Evolutionary conservation across 2,329 filamentous ascomycete genomes (phyloP).

Genomic region (Epichloe baconii): DNA sequence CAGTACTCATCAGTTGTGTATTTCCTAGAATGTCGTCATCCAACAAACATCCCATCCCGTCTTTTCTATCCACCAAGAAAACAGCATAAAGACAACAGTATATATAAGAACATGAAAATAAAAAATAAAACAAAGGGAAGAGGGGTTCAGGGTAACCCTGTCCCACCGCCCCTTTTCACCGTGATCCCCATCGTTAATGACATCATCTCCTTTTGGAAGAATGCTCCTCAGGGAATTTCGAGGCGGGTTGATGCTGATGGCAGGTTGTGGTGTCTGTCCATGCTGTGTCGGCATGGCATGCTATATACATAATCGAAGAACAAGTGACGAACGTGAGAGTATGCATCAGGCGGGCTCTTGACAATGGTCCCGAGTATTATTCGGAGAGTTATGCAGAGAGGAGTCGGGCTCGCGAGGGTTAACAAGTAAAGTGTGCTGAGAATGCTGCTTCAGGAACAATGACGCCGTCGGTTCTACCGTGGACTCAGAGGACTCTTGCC

Average conservation of each 20-base stretch:
- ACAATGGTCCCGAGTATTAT: too few relatives aligned
- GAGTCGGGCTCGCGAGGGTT: too few relatives aligned
- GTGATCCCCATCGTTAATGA: not conserved
- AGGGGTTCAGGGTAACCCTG: too few relatives aligned
- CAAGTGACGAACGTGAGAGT: not conserved
- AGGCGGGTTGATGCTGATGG: too few relatives aligned
- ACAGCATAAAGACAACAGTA: not conserved
- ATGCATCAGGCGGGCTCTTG: not conserved
- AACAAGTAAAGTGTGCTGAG: not conserved
- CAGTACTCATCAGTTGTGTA: not conserved
- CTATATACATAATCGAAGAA: not conserved
- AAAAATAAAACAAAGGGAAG: too few relatives aligned
- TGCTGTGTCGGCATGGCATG: not conserved
- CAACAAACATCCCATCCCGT: not conserved
- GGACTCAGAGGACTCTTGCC: slow-evolving; percentile 32
- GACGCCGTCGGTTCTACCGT: slow-evolving; percentile 9
- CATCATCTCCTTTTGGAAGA: not conserved
- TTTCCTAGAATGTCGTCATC: not conserved
- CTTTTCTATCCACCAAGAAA: not conserved
- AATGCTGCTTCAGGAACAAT: not conserved
- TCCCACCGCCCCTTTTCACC: not conserved
- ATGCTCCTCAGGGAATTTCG: too few relatives aligned
- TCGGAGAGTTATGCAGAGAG: too few relatives aligned
- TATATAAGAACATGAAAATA: not conserved
- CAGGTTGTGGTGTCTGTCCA: not conserved